Conservation (phyloP, 305 asterid species). For the Andrographis paniculata region DNA sequence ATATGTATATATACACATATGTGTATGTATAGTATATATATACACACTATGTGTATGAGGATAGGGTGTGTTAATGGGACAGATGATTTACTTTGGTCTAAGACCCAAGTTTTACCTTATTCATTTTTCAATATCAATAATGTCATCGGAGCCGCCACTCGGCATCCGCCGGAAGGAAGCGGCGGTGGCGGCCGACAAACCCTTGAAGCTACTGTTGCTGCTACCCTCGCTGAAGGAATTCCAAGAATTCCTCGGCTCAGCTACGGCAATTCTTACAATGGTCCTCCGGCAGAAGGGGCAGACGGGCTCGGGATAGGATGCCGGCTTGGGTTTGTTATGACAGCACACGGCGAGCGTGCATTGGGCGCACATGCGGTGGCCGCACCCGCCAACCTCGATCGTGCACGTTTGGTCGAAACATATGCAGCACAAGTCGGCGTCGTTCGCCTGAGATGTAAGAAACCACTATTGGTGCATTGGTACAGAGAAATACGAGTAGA, state of each 20-base stretch:
- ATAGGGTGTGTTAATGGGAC: too few relatives aligned
- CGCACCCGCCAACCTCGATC: slow-evolving; percentile 82
- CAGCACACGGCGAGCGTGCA: slow-evolving; percentile 35
- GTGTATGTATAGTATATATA: too few relatives aligned
- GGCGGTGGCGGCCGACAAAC: too few relatives aligned
- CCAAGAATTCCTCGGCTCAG: slow-evolving; percentile 37
- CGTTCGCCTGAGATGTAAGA: slow-evolving; percentile 73
- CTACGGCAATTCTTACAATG: slow-evolving; percentile 2
- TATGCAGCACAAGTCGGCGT: slow-evolving; percentile 75
- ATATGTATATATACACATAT: too few relatives aligned
- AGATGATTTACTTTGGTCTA: too few relatives aligned
- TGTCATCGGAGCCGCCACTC: slow-evolving; percentile 28
- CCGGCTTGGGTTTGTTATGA: slow-evolving; percentile 9
- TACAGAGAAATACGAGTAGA: too few relatives aligned
- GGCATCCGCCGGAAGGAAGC: slow-evolving; percentile 23
- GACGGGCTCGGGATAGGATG: neutral
- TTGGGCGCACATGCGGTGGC: slow-evolving; percentile 94
- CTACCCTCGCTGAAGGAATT: slow-evolving; percentile 50
- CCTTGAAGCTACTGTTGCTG: slow-evolving; percentile 81
- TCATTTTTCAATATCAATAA: slow-evolving; percentile 53
- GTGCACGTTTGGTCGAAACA: slow-evolving; percentile 91
- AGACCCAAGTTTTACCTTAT: too few relatives aligned
- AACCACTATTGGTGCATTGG: too few relatives aligned
- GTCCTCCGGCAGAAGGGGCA: slow-evolving; percentile 14
- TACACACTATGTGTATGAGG: too few relatives aligned